Evolutionary conservation across 2,329 filamentous ascomycete species (phyloP), one percentile per base, ranked within the genome.

Genomic region (Penicillium thymicola): DNA sequence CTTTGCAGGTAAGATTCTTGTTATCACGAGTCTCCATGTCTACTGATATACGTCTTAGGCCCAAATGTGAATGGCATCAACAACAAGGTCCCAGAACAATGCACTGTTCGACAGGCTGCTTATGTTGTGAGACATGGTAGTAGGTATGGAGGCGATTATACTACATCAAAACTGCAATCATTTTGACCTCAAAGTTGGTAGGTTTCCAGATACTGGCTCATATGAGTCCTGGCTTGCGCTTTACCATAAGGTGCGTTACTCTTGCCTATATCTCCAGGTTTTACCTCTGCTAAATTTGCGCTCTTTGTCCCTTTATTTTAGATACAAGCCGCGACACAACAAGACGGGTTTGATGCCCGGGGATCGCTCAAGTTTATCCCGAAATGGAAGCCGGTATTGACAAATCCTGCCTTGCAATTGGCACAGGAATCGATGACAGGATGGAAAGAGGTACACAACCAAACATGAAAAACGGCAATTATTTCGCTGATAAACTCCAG

Each of bases 121-220:
- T 87, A 85, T 59, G 73, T 85, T 34, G 77, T 79, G 2, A 80
- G 85, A 18, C 85, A 87, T 72, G 86, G 85, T 18, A 85, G 83
- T 41, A 78, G 85, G 41, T 89, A 82, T 40, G 54, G 30, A 34
- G 30, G 21, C 16, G 5, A 8, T 36, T 28, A 23, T 4, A 13
- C 28, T 14, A 40, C 7, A 40, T 32, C 10, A 45, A 5, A 16
- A 4, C 16, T 4, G 10, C 10, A 21, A 32, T 23, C 13, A 32
- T 32, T 21, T 32, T 46, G 13, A 46, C 27, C 42, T 46, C 11
- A 11, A 34, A 34, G 21, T 5, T 7, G 44, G 5, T 10, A 63
- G 61, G 47, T 63, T 61, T 64, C 85, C 85, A 0, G 85, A 87
- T 59, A 72, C 72, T 1, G 83, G 84, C 4, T 84, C 86, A 5